Evolutionary conservation across 176 grass and related monocot species (phyloP).

Genomic region (Juncus effusus): DNA sequence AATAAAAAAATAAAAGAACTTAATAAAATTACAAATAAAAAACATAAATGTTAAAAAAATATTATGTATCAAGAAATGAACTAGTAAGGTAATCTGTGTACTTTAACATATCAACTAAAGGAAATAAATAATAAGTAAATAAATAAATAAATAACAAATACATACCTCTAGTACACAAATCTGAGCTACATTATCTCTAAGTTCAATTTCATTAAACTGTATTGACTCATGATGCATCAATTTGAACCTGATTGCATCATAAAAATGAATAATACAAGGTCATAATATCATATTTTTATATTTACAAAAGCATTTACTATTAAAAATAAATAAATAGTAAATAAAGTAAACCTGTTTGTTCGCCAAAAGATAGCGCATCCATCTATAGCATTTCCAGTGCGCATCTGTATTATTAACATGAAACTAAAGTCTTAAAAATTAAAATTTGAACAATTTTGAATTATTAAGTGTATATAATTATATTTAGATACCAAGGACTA

Average conservation of each 20-base stretch:
- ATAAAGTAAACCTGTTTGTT: constrained; percentile 43
- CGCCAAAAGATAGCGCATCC: constrained; percentile 95
- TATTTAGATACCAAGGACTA: not conserved
- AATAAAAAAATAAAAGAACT: too few relatives aligned
- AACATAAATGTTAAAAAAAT: too few relatives aligned
- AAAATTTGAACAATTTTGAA: not conserved
- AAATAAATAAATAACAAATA: constrained; percentile 6
- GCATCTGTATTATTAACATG: constrained; percentile 48
- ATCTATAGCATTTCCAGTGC: constrained; percentile 81
- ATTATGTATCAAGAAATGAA: too few relatives aligned
- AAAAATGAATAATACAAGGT: not conserved
- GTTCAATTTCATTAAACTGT: constrained; percentile 73
- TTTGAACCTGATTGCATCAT: constrained; percentile 48
- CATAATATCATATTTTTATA: not conserved
- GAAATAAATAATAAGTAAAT: not conserved
- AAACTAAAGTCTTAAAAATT: constrained; percentile 7
- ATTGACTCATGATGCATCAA: constrained; percentile 70
- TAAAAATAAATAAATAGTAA: not conserved
- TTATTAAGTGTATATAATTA: not conserved
- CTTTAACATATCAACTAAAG: too few relatives aligned
- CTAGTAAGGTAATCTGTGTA: too few relatives aligned
- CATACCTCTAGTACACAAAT: constrained; percentile 93
- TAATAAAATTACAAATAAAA: too few relatives aligned
- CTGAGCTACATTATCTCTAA: constrained; percentile 95
- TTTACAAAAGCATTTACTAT: not conserved